phyloP scores from a whole-genome alignment of 2,329 filamentous ascomycete species.

The Scedosporium minutisporum region DNA sequence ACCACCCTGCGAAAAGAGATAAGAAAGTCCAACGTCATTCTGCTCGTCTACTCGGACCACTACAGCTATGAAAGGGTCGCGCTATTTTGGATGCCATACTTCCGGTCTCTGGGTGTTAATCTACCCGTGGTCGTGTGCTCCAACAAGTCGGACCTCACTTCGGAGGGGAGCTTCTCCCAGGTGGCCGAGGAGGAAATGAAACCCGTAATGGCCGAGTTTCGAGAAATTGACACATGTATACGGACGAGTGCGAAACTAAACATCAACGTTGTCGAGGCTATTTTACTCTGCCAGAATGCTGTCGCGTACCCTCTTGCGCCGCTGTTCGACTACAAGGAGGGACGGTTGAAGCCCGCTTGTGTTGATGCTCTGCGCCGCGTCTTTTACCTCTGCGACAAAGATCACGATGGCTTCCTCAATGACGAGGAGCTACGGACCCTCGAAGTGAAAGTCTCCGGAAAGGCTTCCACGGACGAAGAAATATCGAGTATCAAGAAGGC shows the following conservation, averaged over 20 bases:
- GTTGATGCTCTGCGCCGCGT: constrained; percentile 79
- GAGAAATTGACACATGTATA: constrained; percentile 97
- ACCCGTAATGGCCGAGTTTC: constrained; percentile 96
- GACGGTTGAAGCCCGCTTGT: constrained; percentile 75
- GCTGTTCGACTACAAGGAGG: constrained; percentile 93
- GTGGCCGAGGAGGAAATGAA: constrained; percentile 96
- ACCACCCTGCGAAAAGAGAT: constrained; percentile 87
- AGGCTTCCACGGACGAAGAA: constrained; percentile 70
- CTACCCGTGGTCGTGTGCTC: constrained; percentile 94
- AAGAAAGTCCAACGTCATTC: constrained; percentile 90
- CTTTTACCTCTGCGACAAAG: constrained; percentile 93
- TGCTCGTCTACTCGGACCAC: constrained; percentile 94
- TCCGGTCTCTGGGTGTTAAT: constrained; percentile 95
- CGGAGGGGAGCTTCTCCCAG: constrained; percentile 66
- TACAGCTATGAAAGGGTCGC: constrained; percentile 98
- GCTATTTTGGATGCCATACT: constrained; percentile 97
- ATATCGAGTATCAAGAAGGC: constrained; percentile 85
- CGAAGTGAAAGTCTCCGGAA: constrained; percentile 85
- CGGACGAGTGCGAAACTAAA: constrained; percentile 86
- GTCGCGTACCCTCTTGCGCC: constrained; percentile 96
- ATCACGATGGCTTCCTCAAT: constrained; percentile 86
- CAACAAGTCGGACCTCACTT: constrained; percentile 88
- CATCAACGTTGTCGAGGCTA: constrained; percentile 89
- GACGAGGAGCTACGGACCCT: constrained; percentile 88
- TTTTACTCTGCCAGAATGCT: constrained; percentile 96